Conservation (phyloP, 1,284 basidiomycete species). For the Malassezia nana region DNA sequence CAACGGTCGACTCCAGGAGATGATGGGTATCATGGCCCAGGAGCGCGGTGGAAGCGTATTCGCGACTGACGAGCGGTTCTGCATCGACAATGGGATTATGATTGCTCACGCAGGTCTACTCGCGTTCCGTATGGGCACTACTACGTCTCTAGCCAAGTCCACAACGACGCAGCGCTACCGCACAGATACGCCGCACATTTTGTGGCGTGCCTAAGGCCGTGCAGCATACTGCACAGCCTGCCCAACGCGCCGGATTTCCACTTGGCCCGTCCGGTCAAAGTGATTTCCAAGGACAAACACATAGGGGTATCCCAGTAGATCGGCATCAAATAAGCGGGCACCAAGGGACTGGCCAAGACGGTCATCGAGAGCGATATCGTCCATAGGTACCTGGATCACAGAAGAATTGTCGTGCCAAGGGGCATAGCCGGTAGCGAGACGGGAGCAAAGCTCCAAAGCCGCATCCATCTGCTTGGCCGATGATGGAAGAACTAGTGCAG, state of each 20-base stretch:
- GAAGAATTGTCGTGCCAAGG: not conserved
- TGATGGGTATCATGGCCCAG: constrained; percentile 95
- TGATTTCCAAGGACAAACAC: constrained; percentile 40
- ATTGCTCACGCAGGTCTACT: constrained; percentile 95
- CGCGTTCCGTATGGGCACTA: constrained; percentile 72
- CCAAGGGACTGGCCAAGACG: constrained; percentile 29
- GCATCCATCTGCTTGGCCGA: constrained; percentile 11
- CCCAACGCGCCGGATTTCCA: constrained; percentile 26
- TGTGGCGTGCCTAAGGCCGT: not conserved
- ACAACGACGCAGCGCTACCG: constrained; percentile 45
- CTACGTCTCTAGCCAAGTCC: constrained; percentile 36
- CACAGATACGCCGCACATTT: constrained; percentile 39
- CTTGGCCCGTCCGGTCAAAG: constrained; percentile 22
- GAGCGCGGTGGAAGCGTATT: constrained; percentile 85
- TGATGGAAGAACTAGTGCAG: constrained; percentile 22
- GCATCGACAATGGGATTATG: constrained; percentile 99
- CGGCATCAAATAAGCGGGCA: constrained; percentile 43
- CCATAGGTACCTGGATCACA: not conserved
- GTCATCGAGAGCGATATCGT: constrained; percentile 44
- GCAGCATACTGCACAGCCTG: not conserved
- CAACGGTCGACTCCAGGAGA: constrained; percentile 83
- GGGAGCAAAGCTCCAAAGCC: not conserved
- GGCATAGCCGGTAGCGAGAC: not conserved
- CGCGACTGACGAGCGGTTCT: constrained; percentile 93
- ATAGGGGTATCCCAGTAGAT: constrained; percentile 41